phyloP scores from a whole-genome alignment of 768 basidiomycete species.

The Podaxis carcinomalis region DNA sequence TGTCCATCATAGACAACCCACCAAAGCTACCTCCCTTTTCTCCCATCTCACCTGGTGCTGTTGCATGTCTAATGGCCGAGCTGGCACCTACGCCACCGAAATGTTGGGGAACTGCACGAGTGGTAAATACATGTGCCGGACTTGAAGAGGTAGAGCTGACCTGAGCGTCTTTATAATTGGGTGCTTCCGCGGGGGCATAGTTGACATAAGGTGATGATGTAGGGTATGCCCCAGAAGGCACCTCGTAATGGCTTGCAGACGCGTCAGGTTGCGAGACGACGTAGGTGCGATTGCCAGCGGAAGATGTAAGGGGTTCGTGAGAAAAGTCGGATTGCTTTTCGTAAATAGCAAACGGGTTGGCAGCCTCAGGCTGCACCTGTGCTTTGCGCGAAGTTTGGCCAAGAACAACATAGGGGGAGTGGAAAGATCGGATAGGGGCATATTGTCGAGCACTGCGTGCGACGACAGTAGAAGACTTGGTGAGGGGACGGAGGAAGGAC shows the following conservation, averaged over 20 bases:
- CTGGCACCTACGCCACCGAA: constrained; percentile 43
- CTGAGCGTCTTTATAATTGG: constrained; percentile 28
- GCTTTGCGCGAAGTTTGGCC: constrained; percentile 29
- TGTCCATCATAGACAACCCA: constrained; percentile 40
- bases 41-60: constrained; percentile 44
- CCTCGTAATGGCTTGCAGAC: constrained; percentile 54
- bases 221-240: constrained; percentile 70
- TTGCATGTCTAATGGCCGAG: constrained; percentile 36
- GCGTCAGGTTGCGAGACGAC: constrained; percentile 74
- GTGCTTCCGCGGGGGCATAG: constrained; percentile 35
- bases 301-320: constrained; percentile 41
- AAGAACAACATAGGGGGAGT: constrained; percentile 57
- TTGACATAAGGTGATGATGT: constrained; percentile 42
- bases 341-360: constrained; percentile 36
- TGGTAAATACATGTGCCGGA: constrained; percentile 39
- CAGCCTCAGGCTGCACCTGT: constrained; percentile 32
- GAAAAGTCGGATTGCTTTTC: constrained; percentile 59
- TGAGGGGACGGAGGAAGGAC: constrained; percentile 22
- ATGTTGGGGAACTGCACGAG: constrained; percentile 35
- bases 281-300: constrained; percentile 53
- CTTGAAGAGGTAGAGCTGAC: constrained; percentile 40
- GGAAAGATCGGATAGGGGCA: constrained; percentile 46
- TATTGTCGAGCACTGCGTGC: constrained; percentile 17
- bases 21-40: constrained; percentile 36
- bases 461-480: constrained; percentile 20